Conservation (phyloP, 768 basidiomycete genomes). For the Coprinopsis strossmayeri region DNA sequence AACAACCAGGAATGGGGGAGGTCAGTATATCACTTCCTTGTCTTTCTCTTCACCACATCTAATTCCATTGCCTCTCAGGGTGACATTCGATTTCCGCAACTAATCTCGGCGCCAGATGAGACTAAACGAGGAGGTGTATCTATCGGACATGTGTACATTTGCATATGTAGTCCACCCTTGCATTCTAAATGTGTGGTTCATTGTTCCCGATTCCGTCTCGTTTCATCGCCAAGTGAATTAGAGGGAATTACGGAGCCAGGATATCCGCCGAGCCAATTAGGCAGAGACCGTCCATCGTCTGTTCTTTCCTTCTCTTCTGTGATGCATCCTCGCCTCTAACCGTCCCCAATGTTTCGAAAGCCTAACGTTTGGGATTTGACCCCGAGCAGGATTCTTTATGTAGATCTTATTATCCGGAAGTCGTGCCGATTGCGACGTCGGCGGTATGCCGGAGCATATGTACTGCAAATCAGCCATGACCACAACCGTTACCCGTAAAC, state of each 20-base stretch:
- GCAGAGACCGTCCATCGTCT: not conserved
- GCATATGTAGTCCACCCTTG: not conserved
- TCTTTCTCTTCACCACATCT: not conserved
- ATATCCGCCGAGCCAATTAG: not conserved
- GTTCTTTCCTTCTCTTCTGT: not conserved
- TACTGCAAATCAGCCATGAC: not conserved
- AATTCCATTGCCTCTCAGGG: not conserved
- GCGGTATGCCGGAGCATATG: not conserved
- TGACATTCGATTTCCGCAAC: slow-evolving; percentile 8
- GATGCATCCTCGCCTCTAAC: too few species aligned
- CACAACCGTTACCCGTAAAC: not conserved
- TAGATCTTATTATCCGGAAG: not conserved
- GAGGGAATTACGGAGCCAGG: not conserved
- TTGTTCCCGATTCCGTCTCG: not conserved
- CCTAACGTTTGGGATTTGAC: not conserved
- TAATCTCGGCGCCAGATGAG: not conserved
- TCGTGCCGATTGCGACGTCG: slow-evolving; percentile 2
- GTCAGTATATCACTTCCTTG: slow-evolving; percentile 29
- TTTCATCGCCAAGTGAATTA: too few species aligned
- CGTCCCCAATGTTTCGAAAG: too few species aligned
- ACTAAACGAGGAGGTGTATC: not conserved
- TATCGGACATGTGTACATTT: not conserved
- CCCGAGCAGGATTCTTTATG: not conserved
- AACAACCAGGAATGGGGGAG: slow-evolving; percentile 79
- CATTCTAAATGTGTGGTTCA: not conserved